Percentiles rank a stretch among this genome's conserved stretches.
These are phyloP conservation scores for Pseudogymnoascus sp. DNA, from an alignment of 2,329 filamentous ascomycete genomes.

Conservation along the genomic window DNA sequence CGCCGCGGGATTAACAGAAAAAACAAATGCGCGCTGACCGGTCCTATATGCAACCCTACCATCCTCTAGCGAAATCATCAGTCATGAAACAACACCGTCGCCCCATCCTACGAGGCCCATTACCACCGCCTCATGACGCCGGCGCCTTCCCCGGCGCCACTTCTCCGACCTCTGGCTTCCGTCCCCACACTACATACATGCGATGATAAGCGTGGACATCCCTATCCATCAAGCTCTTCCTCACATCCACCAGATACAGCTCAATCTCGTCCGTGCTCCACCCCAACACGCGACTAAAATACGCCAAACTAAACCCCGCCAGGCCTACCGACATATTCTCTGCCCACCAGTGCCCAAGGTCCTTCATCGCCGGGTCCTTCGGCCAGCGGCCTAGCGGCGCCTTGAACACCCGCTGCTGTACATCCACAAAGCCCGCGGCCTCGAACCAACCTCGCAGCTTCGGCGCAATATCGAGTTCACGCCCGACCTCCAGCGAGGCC, in stretches of 20 bases:
- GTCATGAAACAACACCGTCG: neutral
- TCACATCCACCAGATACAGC: constrained; percentile 18
- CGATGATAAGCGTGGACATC: constrained; percentile 24
- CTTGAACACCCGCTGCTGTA: constrained; percentile 28
- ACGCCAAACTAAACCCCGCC: constrained; percentile 21
- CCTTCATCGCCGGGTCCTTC: constrained; percentile 23
- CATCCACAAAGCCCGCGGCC: constrained; percentile 24
- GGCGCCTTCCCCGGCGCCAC: neutral
- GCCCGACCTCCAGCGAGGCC: constrained; percentile 18
- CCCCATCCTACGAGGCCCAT: neutral
- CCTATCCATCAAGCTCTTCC: constrained; percentile 19
- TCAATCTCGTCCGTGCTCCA: constrained; percentile 27
- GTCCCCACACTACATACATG: constrained; percentile 23
- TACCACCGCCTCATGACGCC: neutral
- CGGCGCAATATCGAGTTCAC: constrained; percentile 26
- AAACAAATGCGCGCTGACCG: constrained; percentile 1
- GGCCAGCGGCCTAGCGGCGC: constrained; percentile 46
- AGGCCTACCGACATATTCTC: constrained; percentile 22
- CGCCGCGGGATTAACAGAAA: neutral
- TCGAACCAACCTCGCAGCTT: constrained; percentile 17
- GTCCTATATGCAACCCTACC: constrained; percentile 4
- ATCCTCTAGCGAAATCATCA: constrained; percentile 2
- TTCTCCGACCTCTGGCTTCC: constrained; percentile 14
- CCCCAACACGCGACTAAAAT: constrained; percentile 19
- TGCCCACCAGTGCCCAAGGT: constrained; percentile 18